Base-by-base conservation (phyloP, 73 alveolate species). In the Paramecium primaurelia region DNA sequence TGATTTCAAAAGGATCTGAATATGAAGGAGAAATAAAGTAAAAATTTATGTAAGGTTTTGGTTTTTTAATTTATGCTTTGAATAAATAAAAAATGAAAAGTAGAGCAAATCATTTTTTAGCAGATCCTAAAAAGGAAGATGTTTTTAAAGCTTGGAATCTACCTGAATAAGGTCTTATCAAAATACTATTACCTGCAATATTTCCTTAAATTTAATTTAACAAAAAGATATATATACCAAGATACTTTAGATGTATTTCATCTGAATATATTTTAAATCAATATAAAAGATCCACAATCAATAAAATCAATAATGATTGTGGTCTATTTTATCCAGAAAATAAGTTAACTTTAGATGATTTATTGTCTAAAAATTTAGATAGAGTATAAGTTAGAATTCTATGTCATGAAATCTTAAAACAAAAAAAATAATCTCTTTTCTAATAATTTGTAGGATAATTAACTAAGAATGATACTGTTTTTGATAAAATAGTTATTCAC, bases 401-500 rank as follows among this genome's bases (percentile, higher is more conserved):
- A 0, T 71, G 92, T 30, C 84, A 36, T 58, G 28, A 49, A 18
- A 32, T 8, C 20, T 37, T 49, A n/a, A 32, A 64, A 7, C 84
- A 22, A 14, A 34, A 32, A 2, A 37, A 49, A 16, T 20, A 47
- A 47, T 16, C 83, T 9, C 22, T 12, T 4, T 84, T 84, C 9
- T 36, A 47, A 8, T 51, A 84, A 49, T 45, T 84, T 64, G 47
- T 25, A 38, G 20, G 47, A 64, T 8, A 14, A 28, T 18, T 5
- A 22, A 25, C 4, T 2, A 68, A 20, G 30, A 64, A 26, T 14
- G 44, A 87, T 54, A n/a, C 20, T 16, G 6, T 18, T 18, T 89
- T 89, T 92, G 92, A 92, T n/a, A 49, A 86, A 59, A 86, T 97
- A 7, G 92, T 98, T 32, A 86, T 98, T 47, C 99, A 98, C 92